Evolutionary conservation across 768 basidiomycete species (phyloP), one percentile per base, ranked within the genome.

Genomic region (Pholiota microspora): DNA sequence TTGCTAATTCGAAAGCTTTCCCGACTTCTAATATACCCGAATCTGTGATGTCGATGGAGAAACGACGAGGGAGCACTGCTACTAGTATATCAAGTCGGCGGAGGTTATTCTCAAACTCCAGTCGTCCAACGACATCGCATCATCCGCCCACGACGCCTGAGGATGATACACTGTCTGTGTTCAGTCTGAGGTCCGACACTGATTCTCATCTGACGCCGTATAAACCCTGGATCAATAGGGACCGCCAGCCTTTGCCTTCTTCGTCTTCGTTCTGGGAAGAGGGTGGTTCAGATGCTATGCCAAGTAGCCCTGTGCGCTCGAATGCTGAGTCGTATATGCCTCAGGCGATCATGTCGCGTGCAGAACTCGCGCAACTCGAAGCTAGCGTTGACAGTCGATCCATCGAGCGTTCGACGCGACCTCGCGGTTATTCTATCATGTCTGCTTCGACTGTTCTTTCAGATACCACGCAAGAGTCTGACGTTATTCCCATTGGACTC

Each of bases 301-400:
- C 75, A 5, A 64, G 57, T 40, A 77, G 75, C 54, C 73, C 75
- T 45, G 56, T 58, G 12, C 62, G 63, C 21, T 51, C 64, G 7
- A 56, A 59, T 3, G 21, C 12, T 23, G 59, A 68, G 13, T 84
- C 85, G 25, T 84, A 85, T 65, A 73, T 70, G 4, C 83, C 84
- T 7, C 83, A 86, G 63, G 79, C 79, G 35, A 88, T 88, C 56
- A 78, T 88, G 78, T 82, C 85, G 13, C 81, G 83, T 21, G 84
- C 82, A 15, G 83, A 86, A 53, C 77, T 86, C 73, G 76, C 82
- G 18, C 75, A 77, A 65, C 69, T 88, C 8, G 85, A 86, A 62
- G 82, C 79, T 38, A 73, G 77, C 66, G 61, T 79, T 55, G 64
- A 78, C 23, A 54, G 36, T 45, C 49, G 53, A 45, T 46, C 55